A percentile compares a stretch with the other conserved stretches of the same genome.
phyloP scores from a whole-genome alignment of 169 alveolate genomes.

The Amoebophrya sp. region DNA sequence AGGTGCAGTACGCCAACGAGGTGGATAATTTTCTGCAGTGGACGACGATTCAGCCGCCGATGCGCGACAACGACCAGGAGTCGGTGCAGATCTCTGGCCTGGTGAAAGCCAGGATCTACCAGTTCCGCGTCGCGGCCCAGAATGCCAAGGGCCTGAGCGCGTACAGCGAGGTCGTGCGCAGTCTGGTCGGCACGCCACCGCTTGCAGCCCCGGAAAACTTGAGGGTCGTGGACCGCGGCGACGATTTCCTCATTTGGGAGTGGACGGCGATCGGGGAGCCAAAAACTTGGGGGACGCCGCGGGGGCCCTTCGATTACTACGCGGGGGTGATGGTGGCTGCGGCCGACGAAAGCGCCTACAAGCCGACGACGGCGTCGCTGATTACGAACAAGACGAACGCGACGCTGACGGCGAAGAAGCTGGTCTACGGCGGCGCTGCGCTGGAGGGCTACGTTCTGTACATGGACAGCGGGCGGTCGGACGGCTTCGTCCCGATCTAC shows the following conservation, averaged over 20 bases:
- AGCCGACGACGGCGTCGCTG: not conserved
- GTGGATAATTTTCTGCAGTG: not conserved
- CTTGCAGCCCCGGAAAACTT: slow-evolving; percentile 8
- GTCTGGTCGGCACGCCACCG: slow-evolving; percentile 13
- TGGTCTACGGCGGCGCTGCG: slow-evolving; percentile 6
- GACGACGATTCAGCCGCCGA: not conserved
- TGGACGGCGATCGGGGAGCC: slow-evolving; percentile 7
- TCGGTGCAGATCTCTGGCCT: not conserved
- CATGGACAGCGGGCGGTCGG: slow-evolving; percentile 3
- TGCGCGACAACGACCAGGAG: not conserved
- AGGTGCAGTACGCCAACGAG: not conserved
- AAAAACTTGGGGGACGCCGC: not conserved
- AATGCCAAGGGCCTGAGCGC: not conserved
- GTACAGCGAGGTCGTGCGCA: not conserved
- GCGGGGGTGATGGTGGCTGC: not conserved
- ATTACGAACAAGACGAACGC: not conserved
- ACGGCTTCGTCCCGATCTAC: slow-evolving; percentile 3
- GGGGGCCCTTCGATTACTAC: not conserved
- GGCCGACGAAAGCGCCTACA: not conserved
- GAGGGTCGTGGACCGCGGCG: not conserved
- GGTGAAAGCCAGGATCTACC: not conserved
- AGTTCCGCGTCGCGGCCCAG: not conserved
- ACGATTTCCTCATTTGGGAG: slow-evolving; percentile 3
- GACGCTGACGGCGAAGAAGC: not conserved
- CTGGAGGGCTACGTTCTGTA: slow-evolving; percentile 1